Percentiles rank a stretch among this genome's conserved stretches.
These are phyloP conservation scores for Hansenula sp. DNA, from an alignment of 1,139 yeast species.

Conservation along the genomic window DNA sequence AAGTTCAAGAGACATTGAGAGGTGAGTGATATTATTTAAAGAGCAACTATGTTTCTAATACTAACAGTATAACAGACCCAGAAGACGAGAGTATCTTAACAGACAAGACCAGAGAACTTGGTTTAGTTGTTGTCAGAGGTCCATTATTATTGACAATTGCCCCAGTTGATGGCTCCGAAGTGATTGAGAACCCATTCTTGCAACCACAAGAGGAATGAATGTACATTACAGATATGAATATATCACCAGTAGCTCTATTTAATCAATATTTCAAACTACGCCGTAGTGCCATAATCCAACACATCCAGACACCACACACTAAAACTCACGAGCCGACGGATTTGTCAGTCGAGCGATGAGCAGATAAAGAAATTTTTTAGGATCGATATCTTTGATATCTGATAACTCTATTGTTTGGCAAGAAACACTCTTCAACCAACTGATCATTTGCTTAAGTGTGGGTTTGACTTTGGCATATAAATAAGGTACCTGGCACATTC, in stretches of 20 bases:
- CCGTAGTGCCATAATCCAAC: not conserved
- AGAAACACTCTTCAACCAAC: too few relatives aligned
- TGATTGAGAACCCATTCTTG: conserved; percentile 64
- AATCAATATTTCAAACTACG: not conserved
- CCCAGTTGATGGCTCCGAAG: conserved; percentile 79
- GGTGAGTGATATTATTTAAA: conserved; percentile 29
- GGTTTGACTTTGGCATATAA: too few relatives aligned
- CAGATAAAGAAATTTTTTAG: conserved; percentile 1
- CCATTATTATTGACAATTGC: conserved; percentile 76
- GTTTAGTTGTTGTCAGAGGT: conserved; percentile 83
- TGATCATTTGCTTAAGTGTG: too few relatives aligned
- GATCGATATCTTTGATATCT: not conserved
- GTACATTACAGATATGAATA: too few relatives aligned
- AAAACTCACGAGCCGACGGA: conserved; percentile 1
- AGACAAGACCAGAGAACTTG: conserved; percentile 57
- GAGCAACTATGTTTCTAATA: conserved; percentile 6
- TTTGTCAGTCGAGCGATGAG: not conserved
- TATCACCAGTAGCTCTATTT: too few relatives aligned
- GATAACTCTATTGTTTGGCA: not conserved
- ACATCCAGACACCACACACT: not conserved
- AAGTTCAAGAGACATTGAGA: conserved; percentile 66
- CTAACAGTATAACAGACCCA: conserved; percentile 42
- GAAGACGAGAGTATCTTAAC: conserved; percentile 51
- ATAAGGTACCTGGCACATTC: too few relatives aligned
- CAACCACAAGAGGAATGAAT: conserved; percentile 8